These are phyloP conservation scores for Nematodospora anomalae DNA, from an alignment of 1,139 yeast species.

Conservation along the genomic window DNA sequence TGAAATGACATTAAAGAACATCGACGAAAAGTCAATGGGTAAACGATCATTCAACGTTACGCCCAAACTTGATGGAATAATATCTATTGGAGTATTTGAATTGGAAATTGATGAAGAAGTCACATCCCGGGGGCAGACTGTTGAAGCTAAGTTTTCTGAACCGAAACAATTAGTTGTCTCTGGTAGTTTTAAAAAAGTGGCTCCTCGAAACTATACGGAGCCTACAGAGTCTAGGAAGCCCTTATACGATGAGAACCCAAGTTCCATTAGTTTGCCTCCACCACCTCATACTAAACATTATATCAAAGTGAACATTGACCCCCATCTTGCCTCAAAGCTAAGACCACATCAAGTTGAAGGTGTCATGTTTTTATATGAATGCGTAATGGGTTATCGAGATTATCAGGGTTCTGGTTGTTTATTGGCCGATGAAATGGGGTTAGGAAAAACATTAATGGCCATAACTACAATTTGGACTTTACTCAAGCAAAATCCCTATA, in stretches of 20 bases:
- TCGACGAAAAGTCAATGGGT: constrained; percentile 20
- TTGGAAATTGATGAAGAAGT: constrained; percentile 50
- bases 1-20: constrained; percentile 18
- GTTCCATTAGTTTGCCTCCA: constrained; percentile 11
- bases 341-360: constrained; percentile 90
- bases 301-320: constrained; percentile 71
- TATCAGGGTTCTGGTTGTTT: constrained; percentile 70
- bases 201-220: constrained; percentile 10
- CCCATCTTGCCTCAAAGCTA: constrained; percentile 51
- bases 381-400: constrained; percentile 66
- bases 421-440: constrained; percentile 96
- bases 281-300: constrained; percentile 16
- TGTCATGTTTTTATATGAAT: constrained; percentile 74
- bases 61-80: constrained; percentile 35
- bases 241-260: constrained; percentile 10
- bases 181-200: constrained; percentile 12
- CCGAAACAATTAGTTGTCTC: background rate
- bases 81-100: constrained; percentile 53
- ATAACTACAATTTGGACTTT: constrained; percentile 84
- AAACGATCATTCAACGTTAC: constrained; percentile 14
- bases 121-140: constrained; percentile 7
- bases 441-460: constrained; percentile 90
- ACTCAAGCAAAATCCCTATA: constrained; percentile 66
- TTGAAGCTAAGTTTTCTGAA: constrained; percentile 5
- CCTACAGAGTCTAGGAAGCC: constrained; percentile 8